These are phyloP conservation scores for Cardamine occulta DNA, from an alignment of 345 rosid genomes.

Conservation along the genomic window DNA sequence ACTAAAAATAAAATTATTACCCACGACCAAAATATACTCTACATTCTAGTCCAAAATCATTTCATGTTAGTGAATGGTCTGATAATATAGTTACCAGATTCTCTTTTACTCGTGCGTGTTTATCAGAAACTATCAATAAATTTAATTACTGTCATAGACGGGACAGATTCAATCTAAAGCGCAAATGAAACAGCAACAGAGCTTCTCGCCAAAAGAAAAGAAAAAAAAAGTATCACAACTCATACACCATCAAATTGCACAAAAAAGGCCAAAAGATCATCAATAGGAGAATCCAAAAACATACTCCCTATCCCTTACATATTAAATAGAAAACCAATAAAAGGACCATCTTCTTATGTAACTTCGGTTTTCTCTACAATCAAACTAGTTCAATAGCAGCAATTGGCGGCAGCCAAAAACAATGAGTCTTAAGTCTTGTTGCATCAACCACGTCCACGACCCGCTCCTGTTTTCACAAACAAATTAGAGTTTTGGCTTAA, in stretches of 20 bases:
- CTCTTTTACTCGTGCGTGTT: background rate
- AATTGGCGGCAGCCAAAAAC: conserved; percentile 6
- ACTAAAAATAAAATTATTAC: too few relatives aligned
- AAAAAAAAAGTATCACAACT: background rate
- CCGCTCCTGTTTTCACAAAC: conserved; percentile 37
- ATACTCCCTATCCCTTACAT: conserved; percentile 5
- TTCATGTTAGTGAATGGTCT: too few relatives aligned
- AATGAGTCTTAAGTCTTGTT: background rate
- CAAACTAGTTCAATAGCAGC: conserved; percentile 24
- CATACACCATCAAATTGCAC: conserved; percentile 1
- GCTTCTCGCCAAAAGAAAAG: background rate
- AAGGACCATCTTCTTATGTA: background rate
- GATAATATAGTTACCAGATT: background rate
- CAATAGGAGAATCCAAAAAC: background rate
- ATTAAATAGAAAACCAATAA: conserved; percentile 4
- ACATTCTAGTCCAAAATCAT: background rate
- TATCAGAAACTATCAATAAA: too few relatives aligned
- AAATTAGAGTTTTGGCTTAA: background rate
- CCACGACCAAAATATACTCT: background rate
- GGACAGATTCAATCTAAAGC: too few relatives aligned
- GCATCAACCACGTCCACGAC: conserved; percentile 45
- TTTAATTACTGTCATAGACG: too few relatives aligned
- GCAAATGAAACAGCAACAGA: background rate
- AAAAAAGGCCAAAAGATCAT: background rate
- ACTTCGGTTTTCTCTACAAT: conserved; percentile 19